Evolutionary conservation across 2,329 filamentous ascomycete species (phyloP).

Genomic region (Fusarium succisae): DNA sequence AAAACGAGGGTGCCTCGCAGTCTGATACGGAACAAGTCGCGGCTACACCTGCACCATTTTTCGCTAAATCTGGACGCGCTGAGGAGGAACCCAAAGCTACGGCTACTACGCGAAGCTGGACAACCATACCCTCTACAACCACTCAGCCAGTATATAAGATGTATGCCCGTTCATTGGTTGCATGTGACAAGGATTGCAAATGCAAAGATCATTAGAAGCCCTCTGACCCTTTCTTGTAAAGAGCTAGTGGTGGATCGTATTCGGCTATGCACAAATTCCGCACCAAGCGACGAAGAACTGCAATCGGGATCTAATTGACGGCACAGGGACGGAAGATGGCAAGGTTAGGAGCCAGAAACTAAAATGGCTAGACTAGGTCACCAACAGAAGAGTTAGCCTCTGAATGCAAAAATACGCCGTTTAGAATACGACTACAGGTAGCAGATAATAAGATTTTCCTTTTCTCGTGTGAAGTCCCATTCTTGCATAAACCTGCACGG

Average conservation of each 20-base stretch:
- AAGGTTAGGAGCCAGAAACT: too few species aligned
- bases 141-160: too few species aligned
- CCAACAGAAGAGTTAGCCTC: background rate
- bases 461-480: background rate
- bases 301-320: background rate
- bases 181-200: background rate
- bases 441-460: background rate
- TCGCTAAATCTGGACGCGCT: background rate
- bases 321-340: background rate
- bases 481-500: rapidly evolving
- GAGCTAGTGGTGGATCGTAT: too few species aligned
- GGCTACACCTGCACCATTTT: background rate
- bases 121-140: background rate
- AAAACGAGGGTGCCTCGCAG: background rate
- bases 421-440: too few species aligned
- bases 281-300: background rate
- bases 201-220: background rate
- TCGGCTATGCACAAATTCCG: too few species aligned
- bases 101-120: background rate
- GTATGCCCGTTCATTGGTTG: background rate
- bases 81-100: background rate
- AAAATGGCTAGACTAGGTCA: background rate
- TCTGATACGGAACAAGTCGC: too few species aligned
- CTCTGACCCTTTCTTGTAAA: rapidly evolving
- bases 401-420: too few species aligned